Evolutionary conservation across 352 stramenopile genomes (phyloP), one percentile per base, ranked within the genome.

Genomic region (Globisporangium rhizosaccharum): DNA sequence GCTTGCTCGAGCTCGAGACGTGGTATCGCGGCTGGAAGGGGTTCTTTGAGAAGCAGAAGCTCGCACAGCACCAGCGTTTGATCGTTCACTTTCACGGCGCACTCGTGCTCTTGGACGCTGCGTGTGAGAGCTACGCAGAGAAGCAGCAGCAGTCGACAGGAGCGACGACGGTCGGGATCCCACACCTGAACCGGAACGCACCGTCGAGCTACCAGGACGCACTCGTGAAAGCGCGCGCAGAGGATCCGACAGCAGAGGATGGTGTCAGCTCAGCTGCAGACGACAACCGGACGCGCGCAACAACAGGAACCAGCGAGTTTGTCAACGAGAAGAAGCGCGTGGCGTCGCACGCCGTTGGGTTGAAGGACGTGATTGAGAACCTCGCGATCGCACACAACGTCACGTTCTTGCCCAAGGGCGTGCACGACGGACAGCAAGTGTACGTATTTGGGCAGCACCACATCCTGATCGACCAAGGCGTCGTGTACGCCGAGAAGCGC

Each of bases 21-120:
- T 96, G 88, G 88, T 96, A 95, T 63, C 66, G 70, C 23, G 86
- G 88, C 3, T 96, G 88, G 88, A 94, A 92, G 44, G 45, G 71
- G 6, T 76, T 94, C 51, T 95, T 96, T 41, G 68, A 78, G 9
- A 87, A 82, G 58, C 72, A 82, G 14, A 37, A 73, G 20, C 56
- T 95, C 47, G 71, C 79, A 11, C 69, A 61, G 15, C 61, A 94
- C 23, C 69, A 75, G 2, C 74, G 84, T n/a, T 63, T 96, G 20
- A 10, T 86, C n/a, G 62, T 90, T 5, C 78, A 93, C 59, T 94
- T 95, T 33, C 79, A 94, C 15, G 75, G 76, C 23, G 85, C 81
- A 9, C 66, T 95, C 18, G 63, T 87, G 46, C 62, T 96, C 33
- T 57, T 96, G 44, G 71, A 89, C 23, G 63, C 73, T 17, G 82